A percentile compares a stretch with the other conserved stretches of the same genome.
Conservation (phyloP, 2,329 filamentous ascomycete species). For the Leptographium procerum region DNA sequence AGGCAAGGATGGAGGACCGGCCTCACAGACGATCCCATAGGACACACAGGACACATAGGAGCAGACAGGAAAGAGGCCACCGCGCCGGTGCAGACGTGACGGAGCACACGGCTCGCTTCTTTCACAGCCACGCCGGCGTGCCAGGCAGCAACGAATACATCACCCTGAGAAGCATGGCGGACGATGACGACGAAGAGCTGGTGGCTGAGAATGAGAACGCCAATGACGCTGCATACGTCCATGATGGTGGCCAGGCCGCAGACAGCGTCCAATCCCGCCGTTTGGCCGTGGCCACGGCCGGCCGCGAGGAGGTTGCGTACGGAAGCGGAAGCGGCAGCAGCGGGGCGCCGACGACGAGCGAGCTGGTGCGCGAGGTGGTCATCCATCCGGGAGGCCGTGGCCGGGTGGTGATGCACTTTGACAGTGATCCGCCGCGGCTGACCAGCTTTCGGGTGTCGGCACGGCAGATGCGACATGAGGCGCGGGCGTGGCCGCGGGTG, state of each 20-base stretch:
- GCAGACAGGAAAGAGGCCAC: not conserved
- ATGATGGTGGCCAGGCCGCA: not conserved
- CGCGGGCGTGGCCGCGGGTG: slow-evolving; percentile 2
- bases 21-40: not conserved
- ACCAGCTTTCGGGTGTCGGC: slow-evolving; percentile 25
- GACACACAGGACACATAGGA: not conserved
- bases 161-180: not conserved
- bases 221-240: too few species aligned
- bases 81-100: too few species aligned
- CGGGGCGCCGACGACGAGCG: not conserved
- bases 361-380: not conserved
- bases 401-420: slow-evolving; percentile 3
- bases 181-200: not conserved
- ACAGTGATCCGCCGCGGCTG: slow-evolving; percentile 18
- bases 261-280: too few species aligned
- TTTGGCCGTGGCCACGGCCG: not conserved
- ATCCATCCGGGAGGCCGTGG: slow-evolving; percentile 4
- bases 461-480: slow-evolving; percentile 12
- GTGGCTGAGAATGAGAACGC: too few species aligned
- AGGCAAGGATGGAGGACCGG: not conserved
- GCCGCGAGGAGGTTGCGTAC: not conserved
- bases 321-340: not conserved
- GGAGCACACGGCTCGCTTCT: too few species aligned
- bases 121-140: not conserved
- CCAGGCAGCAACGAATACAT: not conserved